phyloP scores from a whole-genome alignment of 805 yeast species.

The Pichia nanzhaoensis region DNA sequence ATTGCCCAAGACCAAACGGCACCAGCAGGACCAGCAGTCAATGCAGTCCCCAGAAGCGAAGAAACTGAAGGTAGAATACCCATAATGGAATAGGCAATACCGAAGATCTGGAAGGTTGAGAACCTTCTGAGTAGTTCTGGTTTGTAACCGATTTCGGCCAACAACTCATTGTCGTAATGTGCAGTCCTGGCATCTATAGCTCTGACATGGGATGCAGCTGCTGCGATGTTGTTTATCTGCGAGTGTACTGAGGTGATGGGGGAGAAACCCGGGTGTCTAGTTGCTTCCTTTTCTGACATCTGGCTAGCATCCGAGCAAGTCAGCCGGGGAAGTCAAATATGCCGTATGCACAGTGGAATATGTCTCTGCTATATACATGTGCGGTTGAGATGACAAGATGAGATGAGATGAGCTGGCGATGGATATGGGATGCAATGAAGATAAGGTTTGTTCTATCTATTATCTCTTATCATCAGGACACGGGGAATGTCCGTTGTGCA shows the following conservation, averaged over 20 bases:
- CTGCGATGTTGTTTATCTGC: conserved; percentile 14
- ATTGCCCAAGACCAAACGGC: conserved; percentile 65
- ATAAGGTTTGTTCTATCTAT: too few species aligned
- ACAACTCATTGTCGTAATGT: conserved; percentile 26
- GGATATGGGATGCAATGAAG: too few species aligned
- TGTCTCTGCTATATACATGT: too few species aligned
- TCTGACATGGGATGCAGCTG: conserved; percentile 21
- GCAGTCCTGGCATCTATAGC: conserved; percentile 27
- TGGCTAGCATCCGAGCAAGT: too few species aligned
- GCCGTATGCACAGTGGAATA: too few species aligned
- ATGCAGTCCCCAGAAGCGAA: conserved; percentile 45
- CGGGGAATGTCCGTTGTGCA: too few species aligned
- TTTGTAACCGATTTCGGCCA: conserved; percentile 54
- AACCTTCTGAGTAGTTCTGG: conserved; percentile 59
- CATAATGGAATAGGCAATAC: conserved; percentile 58
- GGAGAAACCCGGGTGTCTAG: conserved; percentile 9
- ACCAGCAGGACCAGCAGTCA: conserved; percentile 58
- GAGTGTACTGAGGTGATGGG: conserved; percentile 13
- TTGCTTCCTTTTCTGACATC: background rate
- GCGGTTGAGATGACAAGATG: too few species aligned
- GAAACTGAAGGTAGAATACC: conserved; percentile 62
- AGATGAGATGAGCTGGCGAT: too few species aligned
- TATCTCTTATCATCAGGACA: too few species aligned
- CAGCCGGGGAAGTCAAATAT: too few species aligned
- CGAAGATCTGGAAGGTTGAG: conserved; percentile 49